Conservation (phyloP, 148 eudicot species). For the Polygonum maritimum region DNA sequence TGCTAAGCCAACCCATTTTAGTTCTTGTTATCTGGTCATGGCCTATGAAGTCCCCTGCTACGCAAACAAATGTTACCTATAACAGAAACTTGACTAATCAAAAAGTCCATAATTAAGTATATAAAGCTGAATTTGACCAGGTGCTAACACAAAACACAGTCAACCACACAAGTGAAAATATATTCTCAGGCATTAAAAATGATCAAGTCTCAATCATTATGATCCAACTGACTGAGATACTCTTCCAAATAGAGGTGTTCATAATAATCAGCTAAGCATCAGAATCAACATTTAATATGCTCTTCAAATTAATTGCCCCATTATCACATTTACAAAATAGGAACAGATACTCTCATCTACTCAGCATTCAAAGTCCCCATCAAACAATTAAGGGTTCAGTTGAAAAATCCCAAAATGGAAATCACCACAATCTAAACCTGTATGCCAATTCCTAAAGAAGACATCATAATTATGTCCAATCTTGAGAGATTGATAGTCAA, state of each 20-base stretch:
- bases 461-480: background rate
- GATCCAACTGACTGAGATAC: background rate
- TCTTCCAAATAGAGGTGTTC: background rate
- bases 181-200: background rate
- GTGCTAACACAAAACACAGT: background rate
- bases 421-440: background rate
- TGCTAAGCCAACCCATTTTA: slow-evolving; percentile 80
- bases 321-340: background rate
- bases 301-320: background rate
- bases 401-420: background rate
- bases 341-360: background rate
- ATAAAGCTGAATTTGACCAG: background rate
- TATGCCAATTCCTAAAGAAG: background rate
- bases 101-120: background rate
- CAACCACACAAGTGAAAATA: background rate
- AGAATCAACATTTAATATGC: background rate
- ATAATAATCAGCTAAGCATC: background rate
- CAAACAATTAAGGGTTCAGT: background rate
- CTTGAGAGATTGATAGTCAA: background rate
- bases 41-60: background rate
- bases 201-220: background rate
- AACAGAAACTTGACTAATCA: background rate
- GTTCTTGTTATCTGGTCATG: slow-evolving; percentile 5
- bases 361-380: background rate
- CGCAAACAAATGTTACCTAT: background rate